A percentile compares a stretch with the other conserved stretches of the same genome.
These are phyloP conservation scores for Phytophthora tubulina DNA, from an alignment of 352 stramenopile genomes.

Conservation along the genomic window DNA sequence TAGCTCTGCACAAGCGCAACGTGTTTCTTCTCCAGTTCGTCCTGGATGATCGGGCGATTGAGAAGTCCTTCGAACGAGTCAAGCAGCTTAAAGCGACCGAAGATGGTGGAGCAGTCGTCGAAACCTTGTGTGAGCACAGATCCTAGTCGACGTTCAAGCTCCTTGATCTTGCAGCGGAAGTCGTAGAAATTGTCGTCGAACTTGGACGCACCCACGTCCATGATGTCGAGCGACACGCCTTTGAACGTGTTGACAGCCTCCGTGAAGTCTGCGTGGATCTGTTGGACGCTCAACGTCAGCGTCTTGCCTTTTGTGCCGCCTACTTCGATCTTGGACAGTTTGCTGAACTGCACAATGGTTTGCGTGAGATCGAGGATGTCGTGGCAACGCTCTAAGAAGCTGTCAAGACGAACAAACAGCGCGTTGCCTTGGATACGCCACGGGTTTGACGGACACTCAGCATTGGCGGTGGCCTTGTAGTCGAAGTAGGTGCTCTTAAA, in stretches of 20 bases:
- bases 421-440: conserved; percentile 99
- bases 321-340: conserved; percentile 98
- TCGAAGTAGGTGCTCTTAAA: conserved; percentile 99
- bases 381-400: conserved; percentile 97
- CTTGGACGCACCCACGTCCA: conserved; percentile 97
- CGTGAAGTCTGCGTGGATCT: conserved; percentile 97
- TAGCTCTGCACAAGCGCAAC: conserved; percentile 97
- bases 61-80: conserved; percentile 97
- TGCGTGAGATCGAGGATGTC: conserved; percentile 98
- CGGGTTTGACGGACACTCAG: conserved; percentile 97
- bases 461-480: conserved; percentile 97
- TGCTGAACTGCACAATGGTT: conserved; percentile 98
- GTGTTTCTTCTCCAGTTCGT: conserved; percentile 98
- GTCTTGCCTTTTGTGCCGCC: conserved; percentile 98
- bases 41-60: conserved; percentile 96
- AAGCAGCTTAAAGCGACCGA: conserved; percentile 97
- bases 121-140: conserved; percentile 97
- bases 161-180: conserved; percentile 98
- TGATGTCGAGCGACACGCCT: conserved; percentile 97
- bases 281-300: conserved; percentile 93
- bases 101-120: conserved; percentile 98
- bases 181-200: conserved; percentile 99
- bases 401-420: conserved; percentile 97
- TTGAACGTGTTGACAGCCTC: conserved; percentile 96
- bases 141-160: conserved; percentile 97